Evolutionary conservation across 306 rosid genomes (phyloP).

Genomic region (Rosa multiflora): DNA sequence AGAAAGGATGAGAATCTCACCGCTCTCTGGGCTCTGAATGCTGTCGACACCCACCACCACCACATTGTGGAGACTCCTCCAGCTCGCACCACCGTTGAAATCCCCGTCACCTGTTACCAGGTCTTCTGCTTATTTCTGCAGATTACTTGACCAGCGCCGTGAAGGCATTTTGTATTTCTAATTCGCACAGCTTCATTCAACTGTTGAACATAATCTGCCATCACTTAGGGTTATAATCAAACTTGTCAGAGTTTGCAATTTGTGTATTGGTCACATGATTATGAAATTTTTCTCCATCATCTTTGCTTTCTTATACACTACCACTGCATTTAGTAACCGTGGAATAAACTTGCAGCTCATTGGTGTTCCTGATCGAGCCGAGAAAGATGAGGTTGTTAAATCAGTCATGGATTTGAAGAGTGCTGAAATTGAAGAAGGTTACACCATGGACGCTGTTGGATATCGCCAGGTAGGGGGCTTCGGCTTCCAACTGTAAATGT

Average conservation of each 20-base stretch:
- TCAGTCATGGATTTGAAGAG: conserved; percentile 80
- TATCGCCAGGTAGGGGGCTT: conserved; percentile 65
- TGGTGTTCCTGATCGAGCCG: conserved; percentile 81
- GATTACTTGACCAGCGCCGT: neutral
- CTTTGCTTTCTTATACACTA: conserved; percentile 15
- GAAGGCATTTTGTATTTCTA: neutral
- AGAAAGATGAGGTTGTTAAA: conserved; percentile 97
- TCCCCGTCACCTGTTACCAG: conserved; percentile 88
- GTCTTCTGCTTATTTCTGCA: conserved; percentile 33
- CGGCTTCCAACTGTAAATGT: neutral
- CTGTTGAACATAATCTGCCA: neutral
- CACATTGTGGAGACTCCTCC: conserved; percentile 41
- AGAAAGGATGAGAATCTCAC: conserved; percentile 30
- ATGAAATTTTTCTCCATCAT: conserved; percentile 8
- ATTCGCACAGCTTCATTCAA: neutral
- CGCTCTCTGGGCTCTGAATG: conserved; percentile 55
- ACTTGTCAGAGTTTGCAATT: neutral
- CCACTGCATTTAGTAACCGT: conserved; percentile 24
- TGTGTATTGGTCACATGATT: neutral
- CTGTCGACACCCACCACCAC: conserved; percentile 43
- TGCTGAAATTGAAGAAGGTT: conserved; percentile 91
- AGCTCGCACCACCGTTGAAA: conserved; percentile 48
- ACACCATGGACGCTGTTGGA: conserved; percentile 61
- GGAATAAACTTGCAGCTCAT: conserved; percentile 59
- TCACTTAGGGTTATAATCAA: neutral